phyloP scores from a whole-genome alignment of 225 moss, liverwort and hornwort genomes.

The Polytrichum commune region DNA sequence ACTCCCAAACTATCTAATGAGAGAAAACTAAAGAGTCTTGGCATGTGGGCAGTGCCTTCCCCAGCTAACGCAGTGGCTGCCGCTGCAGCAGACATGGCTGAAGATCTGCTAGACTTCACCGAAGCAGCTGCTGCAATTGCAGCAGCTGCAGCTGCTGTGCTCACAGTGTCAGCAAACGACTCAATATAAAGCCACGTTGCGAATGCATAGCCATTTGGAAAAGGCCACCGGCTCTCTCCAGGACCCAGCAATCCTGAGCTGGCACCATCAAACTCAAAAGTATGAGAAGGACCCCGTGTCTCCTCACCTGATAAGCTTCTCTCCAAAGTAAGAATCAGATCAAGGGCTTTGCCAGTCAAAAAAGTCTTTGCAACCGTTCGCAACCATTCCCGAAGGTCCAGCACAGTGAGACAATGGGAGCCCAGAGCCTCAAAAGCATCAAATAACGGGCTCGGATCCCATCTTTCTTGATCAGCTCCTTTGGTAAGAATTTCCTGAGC shows the following conservation, averaged over 20 bases:
- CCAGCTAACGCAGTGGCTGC: constrained; percentile 96
- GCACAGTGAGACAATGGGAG: constrained; percentile 82
- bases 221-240: constrained; percentile 96
- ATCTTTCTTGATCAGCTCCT: constrained; percentile 48
- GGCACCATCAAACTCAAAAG: constrained; percentile 96
- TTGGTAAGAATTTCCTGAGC: constrained; percentile 58
- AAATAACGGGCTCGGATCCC: constrained; percentile 69
- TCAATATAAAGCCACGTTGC: constrained; percentile 99
- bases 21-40: constrained; percentile 96
- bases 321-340: constrained; percentile 81
- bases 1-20: constrained; percentile 94
- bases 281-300: constrained; percentile 88
- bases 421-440: constrained; percentile 91
- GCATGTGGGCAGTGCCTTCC: constrained; percentile 99
- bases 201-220: constrained; percentile 84
- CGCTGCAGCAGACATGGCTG: constrained; percentile 97
- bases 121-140: constrained; percentile 98
- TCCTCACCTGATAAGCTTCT: constrained; percentile 83
- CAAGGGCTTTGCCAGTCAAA: constrained; percentile 70
- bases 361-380: constrained; percentile 70
- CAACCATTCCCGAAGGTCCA: constrained; percentile 95
- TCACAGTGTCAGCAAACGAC: constrained; percentile 95
- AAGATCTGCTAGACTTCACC: constrained; percentile 77
- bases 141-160: constrained; percentile 91
- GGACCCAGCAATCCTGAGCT: constrained; percentile 98